Evolutionary conservation across 1,139 yeast genomes (phyloP).

Genomic region (Scheffersomyces segobiensis): DNA sequence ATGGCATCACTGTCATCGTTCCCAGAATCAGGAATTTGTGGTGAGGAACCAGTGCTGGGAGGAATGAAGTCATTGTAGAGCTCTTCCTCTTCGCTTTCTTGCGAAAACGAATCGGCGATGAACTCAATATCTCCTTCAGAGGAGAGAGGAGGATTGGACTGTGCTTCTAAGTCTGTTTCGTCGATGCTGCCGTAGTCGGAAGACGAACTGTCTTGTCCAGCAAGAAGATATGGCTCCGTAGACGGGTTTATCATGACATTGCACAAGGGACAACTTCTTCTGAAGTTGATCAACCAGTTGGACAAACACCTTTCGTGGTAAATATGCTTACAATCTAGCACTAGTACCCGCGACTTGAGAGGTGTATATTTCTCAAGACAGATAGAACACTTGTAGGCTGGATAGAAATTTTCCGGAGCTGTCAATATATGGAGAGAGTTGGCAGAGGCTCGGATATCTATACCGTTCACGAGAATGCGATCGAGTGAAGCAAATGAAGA

Average conservation of each 20-base stretch:
- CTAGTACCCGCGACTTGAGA: slow-evolving; percentile 37
- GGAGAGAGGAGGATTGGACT: not conserved
- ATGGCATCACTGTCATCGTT: not conserved
- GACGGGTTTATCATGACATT: slow-evolving; percentile 26
- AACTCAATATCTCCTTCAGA: not conserved
- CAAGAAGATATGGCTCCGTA: slow-evolving; percentile 16
- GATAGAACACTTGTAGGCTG: slow-evolving; percentile 47
- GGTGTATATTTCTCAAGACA: slow-evolving; percentile 45
- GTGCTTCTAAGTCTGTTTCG: slow-evolving; percentile 7
- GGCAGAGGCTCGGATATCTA: slow-evolving; percentile 26
- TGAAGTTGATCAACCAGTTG: slow-evolving; percentile 48
- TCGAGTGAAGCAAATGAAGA: slow-evolving; percentile 19
- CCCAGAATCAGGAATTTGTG: not conserved
- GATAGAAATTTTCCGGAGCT: slow-evolving; percentile 39
- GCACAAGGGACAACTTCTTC: slow-evolving; percentile 48
- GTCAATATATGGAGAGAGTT: slow-evolving; percentile 24
- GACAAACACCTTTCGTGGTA: slow-evolving; percentile 47
- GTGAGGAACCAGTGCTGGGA: not conserved
- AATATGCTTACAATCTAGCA: slow-evolving; percentile 46
- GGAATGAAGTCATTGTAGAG: not conserved
- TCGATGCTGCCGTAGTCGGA: slow-evolving; percentile 6
- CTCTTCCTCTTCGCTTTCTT: not conserved
- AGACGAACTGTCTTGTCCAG: slow-evolving; percentile 16
- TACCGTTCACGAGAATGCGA: slow-evolving; percentile 31
- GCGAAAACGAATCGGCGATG: not conserved